Conservation (phyloP, 2,329 filamentous ascomycete genomes). For the Bisporella sp. region DNA sequence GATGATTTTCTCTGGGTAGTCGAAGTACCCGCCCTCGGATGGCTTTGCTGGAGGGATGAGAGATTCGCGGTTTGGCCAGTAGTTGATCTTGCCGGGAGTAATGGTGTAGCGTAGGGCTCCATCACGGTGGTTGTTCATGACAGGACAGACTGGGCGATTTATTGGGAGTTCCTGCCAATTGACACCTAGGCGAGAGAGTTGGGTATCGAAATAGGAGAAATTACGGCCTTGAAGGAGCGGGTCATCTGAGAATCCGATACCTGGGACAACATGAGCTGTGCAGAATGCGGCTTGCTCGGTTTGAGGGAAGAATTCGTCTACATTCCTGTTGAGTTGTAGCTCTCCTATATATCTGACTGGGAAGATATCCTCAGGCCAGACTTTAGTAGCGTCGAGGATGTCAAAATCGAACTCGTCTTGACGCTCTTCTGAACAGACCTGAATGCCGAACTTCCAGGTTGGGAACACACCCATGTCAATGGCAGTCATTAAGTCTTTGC, state of each 20-base stretch:
- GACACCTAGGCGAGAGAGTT: slow-evolving; percentile 61
- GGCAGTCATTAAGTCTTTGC: slow-evolving; percentile 68
- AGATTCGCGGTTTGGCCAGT: slow-evolving; percentile 70
- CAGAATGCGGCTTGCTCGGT: slow-evolving; percentile 81
- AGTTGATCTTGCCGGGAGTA: slow-evolving; percentile 66
- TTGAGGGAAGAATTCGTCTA: slow-evolving; percentile 76
- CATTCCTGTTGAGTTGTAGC: slow-evolving; percentile 70
- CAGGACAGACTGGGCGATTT: slow-evolving; percentile 67
- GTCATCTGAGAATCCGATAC: slow-evolving; percentile 71
- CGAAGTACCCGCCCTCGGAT: slow-evolving; percentile 60
- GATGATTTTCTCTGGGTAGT: slow-evolving; percentile 56
- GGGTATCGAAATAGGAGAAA: slow-evolving; percentile 60
- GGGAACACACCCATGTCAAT: slow-evolving; percentile 66
- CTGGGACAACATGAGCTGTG: slow-evolving; percentile 71
- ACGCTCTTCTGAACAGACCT: slow-evolving; percentile 63
- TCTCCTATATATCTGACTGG: slow-evolving; percentile 74
- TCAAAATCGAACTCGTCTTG: slow-evolving; percentile 80
- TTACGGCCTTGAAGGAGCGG: slow-evolving; percentile 69
- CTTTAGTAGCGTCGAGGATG: slow-evolving; percentile 76
- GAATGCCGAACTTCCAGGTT: slow-evolving; percentile 79
- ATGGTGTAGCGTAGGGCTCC: slow-evolving; percentile 68
- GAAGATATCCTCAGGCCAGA: slow-evolving; percentile 74
- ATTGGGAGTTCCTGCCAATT: slow-evolving; percentile 76
- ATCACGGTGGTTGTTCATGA: slow-evolving; percentile 72
- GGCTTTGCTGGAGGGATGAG: slow-evolving; percentile 53